Base-by-base conservation (phyloP, 768 basidiomycete species). In the Mycena galopus region DNA sequence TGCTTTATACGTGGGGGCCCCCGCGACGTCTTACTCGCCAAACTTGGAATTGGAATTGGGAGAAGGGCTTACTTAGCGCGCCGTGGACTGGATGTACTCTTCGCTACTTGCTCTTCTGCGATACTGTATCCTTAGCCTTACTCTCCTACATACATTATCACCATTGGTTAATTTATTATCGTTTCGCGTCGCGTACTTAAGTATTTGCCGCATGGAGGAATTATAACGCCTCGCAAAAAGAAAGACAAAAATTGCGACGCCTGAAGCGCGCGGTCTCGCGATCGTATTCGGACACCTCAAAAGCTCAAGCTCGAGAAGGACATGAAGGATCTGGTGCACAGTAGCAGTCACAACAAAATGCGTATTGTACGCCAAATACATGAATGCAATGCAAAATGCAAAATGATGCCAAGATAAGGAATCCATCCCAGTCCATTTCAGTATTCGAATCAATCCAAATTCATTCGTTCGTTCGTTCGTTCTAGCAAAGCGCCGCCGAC, bases 81-180 rank as follows among this genome's bases (percentile, higher is more conserved):
- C n/a, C 30, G n/a, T 57, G n/a, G 55, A 53, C 63, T 21, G 44
- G 16, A n/a, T 55, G 53, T 56, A 65, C 33, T 56, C 39, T 37
- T 29, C 25, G 8, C 37, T 4, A 14, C 2, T 7, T 3, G 33
- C 33, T 35, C 39, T 5, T 37, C 32, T 35, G 51, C 25, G 51
- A 29, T 27, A 65, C 64, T 65, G 64, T 65, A 65, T 65, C 64
- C 51, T n/a, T 65, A 65, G 64, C 64, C 35, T n/a, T 53, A 27
- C 4, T 11, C 51, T 29, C 27, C 27, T 35, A 39, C 39, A 10
- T 39, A 39, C 39, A 39, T 14, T 37, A 37, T 55, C 23, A n/a
- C n/a, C 51, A 2, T 56, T 11, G 17, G 17, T 29, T 56, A 17
- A 53, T 53, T 53, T 8, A 27, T 53, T 53, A 53, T 53, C 9